Percentiles rank a stretch among this genome's conserved stretches.
These are phyloP conservation scores for Collybia mongolica DNA, from an alignment of 768 basidiomycete species.

Conservation along the genomic window DNA sequence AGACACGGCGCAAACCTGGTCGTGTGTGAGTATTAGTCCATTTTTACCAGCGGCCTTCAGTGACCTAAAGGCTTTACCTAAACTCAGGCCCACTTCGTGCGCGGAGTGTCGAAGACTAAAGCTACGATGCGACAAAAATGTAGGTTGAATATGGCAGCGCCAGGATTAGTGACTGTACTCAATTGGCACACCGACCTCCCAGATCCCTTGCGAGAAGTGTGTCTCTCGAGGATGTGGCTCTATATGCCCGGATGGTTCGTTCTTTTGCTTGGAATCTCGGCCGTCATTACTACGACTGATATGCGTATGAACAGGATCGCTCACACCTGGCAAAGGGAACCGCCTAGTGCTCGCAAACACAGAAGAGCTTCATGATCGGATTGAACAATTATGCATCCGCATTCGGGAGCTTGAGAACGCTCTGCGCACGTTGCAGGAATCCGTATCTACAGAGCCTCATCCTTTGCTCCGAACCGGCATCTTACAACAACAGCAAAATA, in stretches of 20 bases:
- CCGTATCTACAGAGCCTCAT: constrained; percentile 48
- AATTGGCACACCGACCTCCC: not conserved
- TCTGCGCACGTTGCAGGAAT: constrained; percentile 46
- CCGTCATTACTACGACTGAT: not conserved
- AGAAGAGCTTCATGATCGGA: constrained; percentile 66
- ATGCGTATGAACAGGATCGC: constrained; percentile 37
- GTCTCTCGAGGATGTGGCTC: constrained; percentile 70
- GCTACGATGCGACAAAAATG: constrained; percentile 65
- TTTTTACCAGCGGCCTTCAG: not conserved
- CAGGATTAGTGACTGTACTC: too few relatives aligned
- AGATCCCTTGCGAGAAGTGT: constrained; percentile 82
- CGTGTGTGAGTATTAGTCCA: constrained; percentile 32
- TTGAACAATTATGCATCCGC: constrained; percentile 53
- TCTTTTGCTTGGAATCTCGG: constrained; percentile 1
- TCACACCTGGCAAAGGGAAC: constrained; percentile 61
- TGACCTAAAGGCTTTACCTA: not conserved
- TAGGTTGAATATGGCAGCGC: constrained; percentile 19
- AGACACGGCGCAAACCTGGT: constrained; percentile 43
- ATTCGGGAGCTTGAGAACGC: constrained; percentile 63
- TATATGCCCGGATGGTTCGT: constrained; percentile 74
- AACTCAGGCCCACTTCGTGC: constrained; percentile 44
- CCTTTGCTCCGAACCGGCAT: constrained; percentile 37
- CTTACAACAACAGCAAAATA: too few relatives aligned
- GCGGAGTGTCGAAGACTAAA: constrained; percentile 60
- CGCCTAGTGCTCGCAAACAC: constrained; percentile 66